Evolutionary conservation across 129 eudicot genomes (phyloP).

Genomic region (sunflower (Helianthus annuus)): DNA sequence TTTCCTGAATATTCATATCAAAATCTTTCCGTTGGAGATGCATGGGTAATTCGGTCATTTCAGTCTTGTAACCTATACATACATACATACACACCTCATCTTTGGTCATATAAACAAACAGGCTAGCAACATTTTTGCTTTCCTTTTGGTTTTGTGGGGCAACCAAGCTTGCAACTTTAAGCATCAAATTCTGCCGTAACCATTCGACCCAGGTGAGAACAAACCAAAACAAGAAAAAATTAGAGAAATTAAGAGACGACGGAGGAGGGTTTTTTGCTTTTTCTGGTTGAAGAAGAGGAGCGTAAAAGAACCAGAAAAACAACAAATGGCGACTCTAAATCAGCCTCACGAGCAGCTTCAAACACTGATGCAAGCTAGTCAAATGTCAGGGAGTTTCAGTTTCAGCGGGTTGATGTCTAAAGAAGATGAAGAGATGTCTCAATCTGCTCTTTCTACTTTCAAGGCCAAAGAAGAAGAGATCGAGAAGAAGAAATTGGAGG

Average conservation of each 20-base stretch:
- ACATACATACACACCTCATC: background rate
- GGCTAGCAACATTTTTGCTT: conserved; percentile 26
- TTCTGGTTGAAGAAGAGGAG: conserved; percentile 33
- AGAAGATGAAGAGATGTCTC: conserved; percentile 89
- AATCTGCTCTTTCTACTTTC: conserved; percentile 78
- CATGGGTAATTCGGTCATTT: conserved; percentile 30
- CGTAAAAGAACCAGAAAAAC: conserved; percentile 38
- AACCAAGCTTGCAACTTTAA: conserved; percentile 34
- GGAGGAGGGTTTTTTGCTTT: conserved; percentile 45
- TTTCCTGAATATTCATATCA: background rate
- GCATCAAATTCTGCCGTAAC: conserved; percentile 40
- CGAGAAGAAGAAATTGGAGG: conserved; percentile 86
- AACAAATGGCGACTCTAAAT: conserved; percentile 25
- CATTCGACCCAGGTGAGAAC: conserved; percentile 25
- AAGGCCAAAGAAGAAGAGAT: conserved; percentile 93
- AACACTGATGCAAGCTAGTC: conserved; percentile 62
- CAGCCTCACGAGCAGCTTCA: conserved; percentile 51
- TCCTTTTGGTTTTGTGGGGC: conserved; percentile 31
- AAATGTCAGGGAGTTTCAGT: conserved; percentile 64
- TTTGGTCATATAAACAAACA: background rate
- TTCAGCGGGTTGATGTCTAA: conserved; percentile 63
- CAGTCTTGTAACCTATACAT: background rate
- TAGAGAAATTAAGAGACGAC: conserved; percentile 38
- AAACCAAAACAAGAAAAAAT: conserved; percentile 18
- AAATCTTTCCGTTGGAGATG: conserved; percentile 44